These are phyloP conservation scores for Thermochaetoides dissita DNA, from an alignment of 2,329 filamentous ascomycete species.

Conservation along the genomic window DNA sequence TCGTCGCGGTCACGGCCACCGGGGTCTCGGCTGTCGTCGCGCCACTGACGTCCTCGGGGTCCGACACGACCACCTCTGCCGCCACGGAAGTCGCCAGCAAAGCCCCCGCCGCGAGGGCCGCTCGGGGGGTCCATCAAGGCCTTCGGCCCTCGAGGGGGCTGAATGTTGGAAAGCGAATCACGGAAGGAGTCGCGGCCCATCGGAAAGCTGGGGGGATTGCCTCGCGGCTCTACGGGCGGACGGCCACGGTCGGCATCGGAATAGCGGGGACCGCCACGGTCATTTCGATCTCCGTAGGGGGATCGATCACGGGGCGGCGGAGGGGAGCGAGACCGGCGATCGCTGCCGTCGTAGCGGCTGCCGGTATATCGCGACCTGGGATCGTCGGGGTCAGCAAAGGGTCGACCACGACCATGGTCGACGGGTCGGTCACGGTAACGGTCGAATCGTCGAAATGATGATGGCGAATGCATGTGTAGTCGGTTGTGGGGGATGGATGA, in stretches of 20 bases:
- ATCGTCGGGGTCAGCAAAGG: constrained; percentile 16
- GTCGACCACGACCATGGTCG: no score
- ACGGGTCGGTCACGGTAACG: no score
- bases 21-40: constrained; percentile 46
- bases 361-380: constrained; percentile 42
- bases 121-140: constrained; percentile 58
- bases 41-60: constrained; percentile 43
- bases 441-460: no score
- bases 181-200: constrained; percentile 44
- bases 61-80: constrained; percentile 31
- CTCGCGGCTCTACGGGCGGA: constrained; percentile 44
- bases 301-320: constrained; percentile 49
- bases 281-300: constrained; percentile 39
- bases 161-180: constrained; percentile 42
- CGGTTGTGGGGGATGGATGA: no score
- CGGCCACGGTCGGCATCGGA: constrained; percentile 55
- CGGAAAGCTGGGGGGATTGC: constrained; percentile 46
- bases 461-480: no score
- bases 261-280: constrained; percentile 26
- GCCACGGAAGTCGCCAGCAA: constrained; percentile 48
- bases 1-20: constrained; percentile 51
- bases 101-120: constrained; percentile 54
- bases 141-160: constrained; percentile 71
- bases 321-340: constrained; percentile 44
- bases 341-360: constrained; percentile 44